Conservation (phyloP, 78 protist species). For the Tieghemostelium lacteum region DNA sequence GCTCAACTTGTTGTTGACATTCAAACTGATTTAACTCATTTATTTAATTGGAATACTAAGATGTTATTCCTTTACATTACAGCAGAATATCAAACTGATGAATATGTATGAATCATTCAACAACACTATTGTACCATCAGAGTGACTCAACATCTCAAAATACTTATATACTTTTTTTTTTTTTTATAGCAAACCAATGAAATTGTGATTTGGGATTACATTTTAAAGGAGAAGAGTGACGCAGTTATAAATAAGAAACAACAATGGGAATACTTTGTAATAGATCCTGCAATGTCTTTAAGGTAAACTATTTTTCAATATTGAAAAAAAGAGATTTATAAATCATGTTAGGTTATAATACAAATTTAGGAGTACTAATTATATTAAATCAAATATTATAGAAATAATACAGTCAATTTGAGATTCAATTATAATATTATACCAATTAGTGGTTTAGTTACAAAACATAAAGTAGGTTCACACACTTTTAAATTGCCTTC, state of each 20-base stretch:
- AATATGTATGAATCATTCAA: conserved; percentile 33
- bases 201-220: conserved; percentile 64
- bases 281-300: conserved; percentile 29
- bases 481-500: conserved; percentile 28
- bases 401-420: conserved; percentile 31
- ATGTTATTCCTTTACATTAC: conserved; percentile 53
- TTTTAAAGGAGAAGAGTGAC: conserved; percentile 26
- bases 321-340: not conserved
- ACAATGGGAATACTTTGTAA: conserved; percentile 20
- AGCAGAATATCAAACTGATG: conserved; percentile 50
- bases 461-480: conserved; percentile 50
- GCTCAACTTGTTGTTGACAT: conserved; percentile 13
- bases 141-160: no score
- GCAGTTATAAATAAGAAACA: conserved; percentile 47
- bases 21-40: conserved; percentile 48
- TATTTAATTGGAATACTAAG: conserved; percentile 78
- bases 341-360: not conserved
- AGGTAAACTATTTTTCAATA: conserved; percentile 12
- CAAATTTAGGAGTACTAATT: not conserved
- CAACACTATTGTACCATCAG: no score
- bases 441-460: conserved; percentile 56
- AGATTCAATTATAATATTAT: conserved; percentile 66
- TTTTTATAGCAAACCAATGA: conserved; percentile 32
- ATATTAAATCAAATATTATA: not conserved
- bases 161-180: no score